phyloP scores from a whole-genome alignment of 169 alveolate genomes.

The Plasmodium blacklocki region DNA sequence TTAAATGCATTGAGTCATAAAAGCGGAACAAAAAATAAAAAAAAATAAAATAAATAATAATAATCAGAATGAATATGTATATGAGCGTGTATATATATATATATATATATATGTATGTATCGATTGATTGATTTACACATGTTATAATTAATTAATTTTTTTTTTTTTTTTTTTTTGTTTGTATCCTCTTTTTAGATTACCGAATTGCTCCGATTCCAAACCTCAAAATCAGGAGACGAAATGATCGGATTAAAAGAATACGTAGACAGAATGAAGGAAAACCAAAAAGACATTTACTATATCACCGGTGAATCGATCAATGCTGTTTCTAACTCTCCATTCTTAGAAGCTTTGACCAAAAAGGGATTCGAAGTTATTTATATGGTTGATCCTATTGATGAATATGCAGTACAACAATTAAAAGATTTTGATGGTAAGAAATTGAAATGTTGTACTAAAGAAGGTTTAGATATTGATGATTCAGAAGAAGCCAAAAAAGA shows the following conservation, averaged over 20 bases:
- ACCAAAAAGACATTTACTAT: slow-evolving; percentile 98
- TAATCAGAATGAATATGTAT: not conserved
- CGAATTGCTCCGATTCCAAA: slow-evolving; percentile 97
- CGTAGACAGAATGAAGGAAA: slow-evolving; percentile 99
- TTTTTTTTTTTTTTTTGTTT: not conserved
- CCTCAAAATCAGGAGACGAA: slow-evolving; percentile 99
- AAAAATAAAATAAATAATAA: not conserved
- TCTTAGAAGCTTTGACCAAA: slow-evolving; percentile 97
- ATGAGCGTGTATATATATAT: not conserved
- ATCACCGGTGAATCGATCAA: slow-evolving; percentile 99
- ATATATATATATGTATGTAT: not conserved
- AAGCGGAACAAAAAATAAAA: slow-evolving; percentile 20
- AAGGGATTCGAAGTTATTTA: slow-evolving; percentile 98
- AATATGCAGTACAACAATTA: slow-evolving; percentile 98
- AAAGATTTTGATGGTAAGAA: slow-evolving; percentile 98
- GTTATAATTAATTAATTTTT: not conserved
- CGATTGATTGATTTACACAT: too few relatives aligned
- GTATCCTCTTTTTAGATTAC: slow-evolving; percentile 86
- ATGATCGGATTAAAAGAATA: slow-evolving; percentile 97
- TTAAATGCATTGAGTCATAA: slow-evolving; percentile 76
- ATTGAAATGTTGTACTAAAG: slow-evolving; percentile 97
- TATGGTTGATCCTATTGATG: slow-evolving; percentile 99
- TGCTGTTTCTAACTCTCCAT: slow-evolving; percentile 98
- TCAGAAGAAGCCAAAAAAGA: slow-evolving; percentile 98
- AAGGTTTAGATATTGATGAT: slow-evolving; percentile 96